phyloP scores from a whole-genome alignment of 139 green algal species.

The Closterium sp. region DNA sequence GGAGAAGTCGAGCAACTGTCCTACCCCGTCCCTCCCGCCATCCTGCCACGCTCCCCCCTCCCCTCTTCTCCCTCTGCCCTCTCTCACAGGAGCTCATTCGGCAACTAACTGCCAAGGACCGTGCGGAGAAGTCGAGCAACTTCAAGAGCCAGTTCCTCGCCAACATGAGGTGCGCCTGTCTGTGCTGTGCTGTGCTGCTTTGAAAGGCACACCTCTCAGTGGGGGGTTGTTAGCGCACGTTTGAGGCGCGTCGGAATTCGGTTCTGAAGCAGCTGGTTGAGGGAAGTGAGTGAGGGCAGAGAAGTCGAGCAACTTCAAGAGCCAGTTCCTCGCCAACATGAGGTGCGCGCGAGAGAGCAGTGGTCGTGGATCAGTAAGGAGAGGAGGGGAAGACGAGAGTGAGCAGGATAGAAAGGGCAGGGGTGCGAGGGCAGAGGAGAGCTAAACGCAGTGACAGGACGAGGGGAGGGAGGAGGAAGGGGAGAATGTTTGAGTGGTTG shows the following conservation, averaged over 20 bases:
- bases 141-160: constrained; percentile 36
- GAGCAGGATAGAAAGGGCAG: neutral
- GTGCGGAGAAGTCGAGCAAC: constrained; percentile 15
- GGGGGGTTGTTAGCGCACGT: no score
- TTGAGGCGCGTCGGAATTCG: no score
- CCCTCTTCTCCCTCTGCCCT: neutral
- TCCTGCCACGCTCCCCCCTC: neutral
- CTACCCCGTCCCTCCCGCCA: no score
- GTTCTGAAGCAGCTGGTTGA: no score
- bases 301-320: constrained; percentile 23
- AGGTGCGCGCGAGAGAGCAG: constrained; percentile 9
- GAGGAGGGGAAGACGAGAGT: neutral
- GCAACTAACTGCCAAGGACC: constrained; percentile 21
- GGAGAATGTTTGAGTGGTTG: no score
- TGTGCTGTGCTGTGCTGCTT: no score
- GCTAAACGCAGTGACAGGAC: no score
- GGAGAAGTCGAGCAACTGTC: constrained; percentile 8
- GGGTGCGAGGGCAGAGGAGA: neutral
- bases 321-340: constrained; percentile 36
- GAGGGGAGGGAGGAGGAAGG: neutral
- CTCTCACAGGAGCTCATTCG: constrained; percentile 11
- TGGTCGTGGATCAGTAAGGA: neutral
- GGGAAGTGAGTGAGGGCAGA: no score
- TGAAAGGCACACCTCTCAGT: no score
- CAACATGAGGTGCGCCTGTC: constrained; percentile 43